These are phyloP conservation scores for Talaromyces sp. DNA, from an alignment of 2,329 filamentous ascomycete species.

Conservation along the genomic window DNA sequence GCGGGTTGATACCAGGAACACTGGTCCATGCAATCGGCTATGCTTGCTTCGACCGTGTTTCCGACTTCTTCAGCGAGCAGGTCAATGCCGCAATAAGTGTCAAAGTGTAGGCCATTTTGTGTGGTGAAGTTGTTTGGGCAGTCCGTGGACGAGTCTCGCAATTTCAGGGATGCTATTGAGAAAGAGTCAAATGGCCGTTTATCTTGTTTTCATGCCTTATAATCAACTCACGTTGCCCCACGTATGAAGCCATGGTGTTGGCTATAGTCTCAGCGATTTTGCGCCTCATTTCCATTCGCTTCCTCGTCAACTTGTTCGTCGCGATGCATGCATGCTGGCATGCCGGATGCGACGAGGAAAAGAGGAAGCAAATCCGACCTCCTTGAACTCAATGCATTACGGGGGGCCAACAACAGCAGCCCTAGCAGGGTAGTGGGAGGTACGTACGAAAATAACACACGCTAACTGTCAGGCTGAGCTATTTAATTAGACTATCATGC, in stretches of 20 bases:
- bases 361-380: not conserved
- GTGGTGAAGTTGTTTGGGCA: not conserved
- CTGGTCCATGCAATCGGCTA: conserved; percentile 10
- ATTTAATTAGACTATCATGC: not conserved
- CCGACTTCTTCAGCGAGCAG: not conserved
- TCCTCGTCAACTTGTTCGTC: too few species aligned
- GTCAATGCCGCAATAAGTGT: conserved; percentile 9
- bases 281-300: not conserved
- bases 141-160: not conserved
- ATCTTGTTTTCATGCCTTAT: not conserved
- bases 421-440: not conserved
- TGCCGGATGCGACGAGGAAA: not conserved
- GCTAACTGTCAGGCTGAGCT: not conserved
- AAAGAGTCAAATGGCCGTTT: not conserved
- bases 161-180: not conserved
- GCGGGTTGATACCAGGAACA: conserved; percentile 6
- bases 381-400: not conserved
- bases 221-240: not conserved
- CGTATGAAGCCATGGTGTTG: not conserved
- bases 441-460: not conserved
- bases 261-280: not conserved
- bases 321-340: not conserved
- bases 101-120: conserved; percentile 12
- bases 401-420: not conserved
- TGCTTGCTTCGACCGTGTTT: not conserved